phyloP scores from a whole-genome alignment of 2,329 filamentous ascomycete genomes.

The Alternaria sp. region DNA sequence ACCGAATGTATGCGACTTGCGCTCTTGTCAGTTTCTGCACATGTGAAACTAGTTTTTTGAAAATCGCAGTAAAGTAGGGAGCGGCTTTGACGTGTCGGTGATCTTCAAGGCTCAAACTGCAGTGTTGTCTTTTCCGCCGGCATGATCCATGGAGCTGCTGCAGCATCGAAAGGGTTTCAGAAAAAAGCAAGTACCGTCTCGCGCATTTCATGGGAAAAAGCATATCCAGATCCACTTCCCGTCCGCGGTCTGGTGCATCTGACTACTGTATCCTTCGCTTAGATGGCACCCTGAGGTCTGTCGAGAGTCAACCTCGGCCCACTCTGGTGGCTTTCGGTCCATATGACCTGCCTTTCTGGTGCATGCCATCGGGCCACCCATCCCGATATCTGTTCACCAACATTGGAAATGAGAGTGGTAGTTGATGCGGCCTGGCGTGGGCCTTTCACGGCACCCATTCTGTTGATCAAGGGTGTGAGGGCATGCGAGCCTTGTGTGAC shows the following conservation, averaged over 20 bases:
- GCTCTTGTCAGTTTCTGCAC: background rate
- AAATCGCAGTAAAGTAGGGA: background rate
- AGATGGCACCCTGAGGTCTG: background rate
- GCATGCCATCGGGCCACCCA: background rate
- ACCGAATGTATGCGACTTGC: background rate
- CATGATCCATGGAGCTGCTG: background rate
- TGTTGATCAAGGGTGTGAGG: constrained; percentile 43
- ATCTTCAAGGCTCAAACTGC: background rate
- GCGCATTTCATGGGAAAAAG: background rate
- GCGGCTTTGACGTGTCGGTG: background rate
- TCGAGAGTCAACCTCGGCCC: background rate
- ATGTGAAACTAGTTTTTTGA: background rate
- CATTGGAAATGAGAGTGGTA: background rate
- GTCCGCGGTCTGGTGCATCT: background rate
- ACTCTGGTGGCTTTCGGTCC: background rate
- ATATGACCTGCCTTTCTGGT: background rate
- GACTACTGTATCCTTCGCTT: constrained; percentile 2
- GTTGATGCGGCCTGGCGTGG: background rate
- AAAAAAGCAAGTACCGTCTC: background rate
- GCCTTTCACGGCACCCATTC: background rate
- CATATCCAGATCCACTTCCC: background rate
- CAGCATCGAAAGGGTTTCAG: background rate
- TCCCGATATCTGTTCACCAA: background rate
- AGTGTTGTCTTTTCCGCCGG: background rate
- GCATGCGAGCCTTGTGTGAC: constrained; percentile 64